Evolutionary conservation across 2,329 filamentous ascomycete genomes (phyloP).

Genomic region (Myotisia sp.): DNA sequence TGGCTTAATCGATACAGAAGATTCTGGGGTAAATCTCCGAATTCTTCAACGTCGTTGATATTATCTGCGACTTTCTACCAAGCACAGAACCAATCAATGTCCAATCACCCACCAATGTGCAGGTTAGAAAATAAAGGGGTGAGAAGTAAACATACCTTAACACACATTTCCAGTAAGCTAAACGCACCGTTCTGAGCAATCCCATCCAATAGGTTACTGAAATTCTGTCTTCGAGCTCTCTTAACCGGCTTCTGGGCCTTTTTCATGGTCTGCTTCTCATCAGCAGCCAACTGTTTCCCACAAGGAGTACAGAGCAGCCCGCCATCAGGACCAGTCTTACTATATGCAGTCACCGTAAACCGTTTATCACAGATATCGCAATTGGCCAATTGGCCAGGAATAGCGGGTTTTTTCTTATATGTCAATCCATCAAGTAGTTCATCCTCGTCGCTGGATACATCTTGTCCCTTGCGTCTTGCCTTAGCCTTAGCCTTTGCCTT

Average conservation of each 20-base stretch:
- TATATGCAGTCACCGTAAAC: constrained; percentile 87
- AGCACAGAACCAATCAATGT: not conserved
- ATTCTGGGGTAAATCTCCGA: constrained; percentile 46
- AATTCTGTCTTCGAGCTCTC: constrained; percentile 55
- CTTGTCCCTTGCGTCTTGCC: constrained; percentile 29
- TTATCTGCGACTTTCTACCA: constrained; percentile 45
- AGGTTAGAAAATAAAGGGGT: not conserved
- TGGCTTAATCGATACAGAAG: constrained; percentile 46
- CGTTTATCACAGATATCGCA: constrained; percentile 74
- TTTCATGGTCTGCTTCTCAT: constrained; percentile 43
- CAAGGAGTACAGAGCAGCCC: constrained; percentile 76
- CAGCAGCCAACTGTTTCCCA: constrained; percentile 57
- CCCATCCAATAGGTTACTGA: constrained; percentile 76
- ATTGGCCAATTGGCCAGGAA: constrained; percentile 78
- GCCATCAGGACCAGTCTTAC: constrained; percentile 64
- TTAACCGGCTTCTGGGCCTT: constrained; percentile 43
- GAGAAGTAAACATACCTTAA: constrained; percentile 30
- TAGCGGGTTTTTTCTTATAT: constrained; percentile 41
- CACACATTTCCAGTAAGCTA: constrained; percentile 41
- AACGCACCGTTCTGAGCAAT: constrained; percentile 31
- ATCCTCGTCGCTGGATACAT: constrained; percentile 34
- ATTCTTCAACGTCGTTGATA: constrained; percentile 49
- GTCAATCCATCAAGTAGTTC: constrained; percentile 38
- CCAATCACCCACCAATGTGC: not conserved
- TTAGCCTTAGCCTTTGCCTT: constrained; percentile 35